These are phyloP conservation scores for Suillus fuscotomentosus DNA, from an alignment of 768 basidiomycete genomes.

Conservation along the genomic window DNA sequence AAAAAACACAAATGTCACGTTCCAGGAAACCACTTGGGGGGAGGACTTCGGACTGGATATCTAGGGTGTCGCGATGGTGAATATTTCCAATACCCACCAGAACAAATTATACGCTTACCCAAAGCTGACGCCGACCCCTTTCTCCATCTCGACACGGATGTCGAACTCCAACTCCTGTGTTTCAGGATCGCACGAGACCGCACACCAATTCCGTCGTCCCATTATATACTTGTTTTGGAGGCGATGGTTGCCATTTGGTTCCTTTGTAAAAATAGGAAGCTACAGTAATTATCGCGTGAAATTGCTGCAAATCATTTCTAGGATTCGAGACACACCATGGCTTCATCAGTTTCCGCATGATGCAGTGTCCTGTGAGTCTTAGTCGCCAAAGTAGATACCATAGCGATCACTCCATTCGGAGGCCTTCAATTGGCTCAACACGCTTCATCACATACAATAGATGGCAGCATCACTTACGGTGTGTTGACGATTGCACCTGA, in stretches of 20 bases:
- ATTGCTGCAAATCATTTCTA: not conserved
- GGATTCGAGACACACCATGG: slow-evolving; percentile 53
- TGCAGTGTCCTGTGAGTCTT: slow-evolving; percentile 90
- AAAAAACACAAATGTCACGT: slow-evolving; percentile 5
- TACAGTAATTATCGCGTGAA: slow-evolving; percentile 25
- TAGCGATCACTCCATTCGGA: slow-evolving; percentile 66
- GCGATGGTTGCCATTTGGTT: slow-evolving; percentile 73
- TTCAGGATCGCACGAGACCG: slow-evolving; percentile 53
- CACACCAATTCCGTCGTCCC: slow-evolving; percentile 88
- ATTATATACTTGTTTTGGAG: slow-evolving; percentile 77
- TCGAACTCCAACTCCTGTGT: slow-evolving; percentile 76
- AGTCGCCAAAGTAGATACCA: slow-evolving; percentile 78
- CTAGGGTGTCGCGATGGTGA: slow-evolving; percentile 24
- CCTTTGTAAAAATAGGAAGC: slow-evolving; percentile 75
- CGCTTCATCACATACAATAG: slow-evolving; percentile 3
- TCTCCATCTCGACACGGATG: slow-evolving; percentile 82
- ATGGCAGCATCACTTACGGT: slow-evolving; percentile 52
- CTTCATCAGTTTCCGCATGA: slow-evolving; percentile 79
- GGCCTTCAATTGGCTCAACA: slow-evolving; percentile 35
- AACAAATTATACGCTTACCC: slow-evolving; percentile 50
- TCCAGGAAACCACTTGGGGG: slow-evolving; percentile 38
- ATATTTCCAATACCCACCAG: not conserved
- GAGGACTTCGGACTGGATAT: slow-evolving; percentile 43
- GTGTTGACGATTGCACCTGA: slow-evolving; percentile 94
- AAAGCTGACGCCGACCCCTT: slow-evolving; percentile 78